phyloP scores from a whole-genome alignment of 225 moss, liverwort and hornwort species.

The Neckera pumila region DNA sequence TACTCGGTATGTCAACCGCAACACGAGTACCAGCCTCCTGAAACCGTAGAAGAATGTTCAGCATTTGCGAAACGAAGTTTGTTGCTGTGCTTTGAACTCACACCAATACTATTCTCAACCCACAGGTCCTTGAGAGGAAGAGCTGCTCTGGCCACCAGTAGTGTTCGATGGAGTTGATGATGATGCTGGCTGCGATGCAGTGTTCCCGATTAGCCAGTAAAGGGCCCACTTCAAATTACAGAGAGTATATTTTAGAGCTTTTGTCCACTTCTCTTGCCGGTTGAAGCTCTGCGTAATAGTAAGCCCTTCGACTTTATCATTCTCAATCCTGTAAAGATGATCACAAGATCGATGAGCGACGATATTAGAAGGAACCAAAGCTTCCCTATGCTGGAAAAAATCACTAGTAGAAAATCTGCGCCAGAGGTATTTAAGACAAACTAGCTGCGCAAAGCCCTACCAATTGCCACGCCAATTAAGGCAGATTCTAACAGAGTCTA shows the following conservation, averaged over 20 bases:
- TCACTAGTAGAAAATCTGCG: background rate
- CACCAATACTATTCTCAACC: constrained; percentile 5
- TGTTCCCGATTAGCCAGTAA: constrained; percentile 96
- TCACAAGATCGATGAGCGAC: background rate
- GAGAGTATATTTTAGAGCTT: constrained; percentile 84
- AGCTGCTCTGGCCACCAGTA: constrained; percentile 45
- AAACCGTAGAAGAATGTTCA: background rate
- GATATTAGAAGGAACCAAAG: background rate
- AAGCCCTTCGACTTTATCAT: constrained; percentile 94
- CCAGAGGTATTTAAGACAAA: background rate
- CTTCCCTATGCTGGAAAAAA: background rate
- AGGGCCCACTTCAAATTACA: constrained; percentile 99
- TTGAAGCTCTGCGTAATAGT: constrained; percentile 99
- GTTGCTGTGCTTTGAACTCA: background rate
- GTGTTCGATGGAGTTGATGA: constrained; percentile 68
- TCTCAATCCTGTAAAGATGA: constrained; percentile 57
- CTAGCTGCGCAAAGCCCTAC: background rate
- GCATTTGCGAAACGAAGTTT: background rate
- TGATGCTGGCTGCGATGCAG: constrained; percentile 74
- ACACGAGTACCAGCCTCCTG: background rate
- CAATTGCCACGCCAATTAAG: background rate
- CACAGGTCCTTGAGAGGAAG: constrained; percentile 22
- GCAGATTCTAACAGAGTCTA: background rate
- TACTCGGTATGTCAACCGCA: background rate
- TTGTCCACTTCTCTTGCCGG: constrained; percentile 97